phyloP scores from a whole-genome alignment of 2,329 filamentous ascomycete genomes.

The Cyclaneusma minus region DNA sequence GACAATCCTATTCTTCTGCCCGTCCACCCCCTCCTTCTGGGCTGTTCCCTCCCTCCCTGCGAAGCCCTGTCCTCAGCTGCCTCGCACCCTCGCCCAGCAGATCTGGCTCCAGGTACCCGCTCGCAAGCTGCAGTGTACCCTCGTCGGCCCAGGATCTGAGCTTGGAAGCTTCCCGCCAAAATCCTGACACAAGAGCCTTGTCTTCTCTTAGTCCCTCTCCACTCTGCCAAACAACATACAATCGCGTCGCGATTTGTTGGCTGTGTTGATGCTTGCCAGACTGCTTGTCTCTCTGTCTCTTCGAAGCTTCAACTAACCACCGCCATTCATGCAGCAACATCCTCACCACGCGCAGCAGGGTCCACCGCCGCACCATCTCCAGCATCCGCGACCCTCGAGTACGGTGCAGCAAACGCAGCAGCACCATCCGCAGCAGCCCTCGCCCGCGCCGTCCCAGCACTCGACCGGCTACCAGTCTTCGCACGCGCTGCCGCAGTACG shows the following conservation, averaged over 20 bases:
- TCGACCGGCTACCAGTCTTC: constrained; percentile 52
- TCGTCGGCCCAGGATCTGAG: background rate
- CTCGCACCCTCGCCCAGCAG: background rate
- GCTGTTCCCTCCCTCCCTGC: background rate
- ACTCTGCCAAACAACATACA: background rate
- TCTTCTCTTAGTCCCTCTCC: background rate
- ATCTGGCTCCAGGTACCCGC: background rate
- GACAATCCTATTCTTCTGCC: background rate
- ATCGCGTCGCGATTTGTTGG: background rate
- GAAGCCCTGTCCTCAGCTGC: background rate
- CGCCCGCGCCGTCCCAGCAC: constrained; percentile 39
- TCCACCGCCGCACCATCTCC: constrained; percentile 46
- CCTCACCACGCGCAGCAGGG: constrained; percentile 59
- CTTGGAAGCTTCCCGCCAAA: background rate
- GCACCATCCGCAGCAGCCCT: constrained; percentile 50
- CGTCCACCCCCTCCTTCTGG: background rate
- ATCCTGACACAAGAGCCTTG: background rate
- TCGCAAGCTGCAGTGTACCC: too few species aligned
- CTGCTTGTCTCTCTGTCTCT: background rate
- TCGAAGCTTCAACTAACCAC: background rate
- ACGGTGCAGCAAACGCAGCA: constrained; percentile 57
- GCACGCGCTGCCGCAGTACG: constrained; percentile 54
- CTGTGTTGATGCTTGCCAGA: background rate
- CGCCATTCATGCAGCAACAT: constrained; percentile 55
- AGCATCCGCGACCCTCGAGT: constrained; percentile 57